Base-by-base conservation (phyloP, 805 yeast genomes). In the Pichia phayaonensis region DNA sequence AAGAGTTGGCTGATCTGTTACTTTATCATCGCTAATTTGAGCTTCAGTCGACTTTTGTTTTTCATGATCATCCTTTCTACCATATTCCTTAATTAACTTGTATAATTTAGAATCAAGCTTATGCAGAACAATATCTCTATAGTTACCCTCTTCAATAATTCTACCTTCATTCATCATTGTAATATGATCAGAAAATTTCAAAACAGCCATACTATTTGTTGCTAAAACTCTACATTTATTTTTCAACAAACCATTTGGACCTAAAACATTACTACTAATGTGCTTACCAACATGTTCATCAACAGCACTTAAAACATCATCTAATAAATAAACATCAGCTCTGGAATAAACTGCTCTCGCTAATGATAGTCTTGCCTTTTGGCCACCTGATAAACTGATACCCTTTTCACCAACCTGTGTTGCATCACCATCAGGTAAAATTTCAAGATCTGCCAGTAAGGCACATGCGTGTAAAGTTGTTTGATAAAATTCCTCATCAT, bases 341-440 rank as follows among this genome's bases (percentile, higher is more conserved):
- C 98, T 77, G 13, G 96, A 79, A 64, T 94, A 94, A 11, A 94
- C 96, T 13, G 99, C 97, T 64, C 99, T 80, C 0, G 99, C 99
- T 48, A 94, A 76, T 1, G 96, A 83, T 38, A 94, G 75, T 65
- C 99, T 82, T 0, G 99, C 98, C 74, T 94, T 94, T 68, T 94
- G 99, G 43, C 99, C 99, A 47, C 99, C 99, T 41, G 96, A 87
- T 46, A 94, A 74, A 15, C 97, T 88, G 47, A 94, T 90, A 56
- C 99, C 99, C 66, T 92, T 89, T 70, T 94, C 99, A 55, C 99
- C 99, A 51, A 94, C 98, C 59, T 86, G 80, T 7, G 99, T 94
- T 47, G 74, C 75, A 65, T 94, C 98, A 49, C 97, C 96, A 61
- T 88, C 86, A 1, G 96, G 89, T 53, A 94, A 75, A 29, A 83